Base-by-base conservation (phyloP, 2,329 filamentous ascomycete genomes). In the Fusarium sp. region DNA sequence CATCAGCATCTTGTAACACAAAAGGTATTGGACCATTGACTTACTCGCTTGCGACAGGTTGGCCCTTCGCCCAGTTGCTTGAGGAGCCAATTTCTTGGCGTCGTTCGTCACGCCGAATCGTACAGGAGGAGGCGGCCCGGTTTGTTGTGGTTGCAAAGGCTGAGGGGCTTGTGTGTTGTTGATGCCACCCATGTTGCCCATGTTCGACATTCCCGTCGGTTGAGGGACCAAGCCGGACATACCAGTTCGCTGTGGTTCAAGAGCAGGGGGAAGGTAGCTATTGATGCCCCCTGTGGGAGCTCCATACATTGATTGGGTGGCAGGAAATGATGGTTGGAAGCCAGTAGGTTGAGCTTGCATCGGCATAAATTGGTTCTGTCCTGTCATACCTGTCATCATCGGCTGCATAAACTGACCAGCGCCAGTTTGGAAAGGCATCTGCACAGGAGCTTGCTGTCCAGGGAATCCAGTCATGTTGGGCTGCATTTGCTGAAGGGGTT, bases 31-130 rank as follows among this genome's bases (percentile, higher is more conserved):
- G 10, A 14, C 18, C 12, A 42, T 51, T 18, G 42, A 94, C 95
- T 91, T 90, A 98, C 95, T 99, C 77, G 96, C 96, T 89, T 97
- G 93, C 54, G 92, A 87, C 72, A 99, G 86, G 79, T 98, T 98
- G 59, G 96, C 96, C 83, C 92, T 90, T 75, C 92, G 86, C 69
- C 96, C 96, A 9, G 96, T 99, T 28, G 93, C 87, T 82, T 98
- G 96, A 30, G 94, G 90, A 65, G 88, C 86, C 74, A 98, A 82
- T 79, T 92, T 96, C 81, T 94, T 93, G 30, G 89, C 83, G 50
- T 90, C 88, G 28, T 85, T 83, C 60, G 88, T 86, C 37, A 97
- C 90, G 41, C 96, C 96, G 78, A 99, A 99, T 63, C 93, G 89
- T 19, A 99, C 91, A 25, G 93, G 89, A 46, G 96, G 96, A 21